Evolutionary conservation across 495 filamentous ascomycete species (phyloP).

Genomic region (Haplographium delicatum): DNA sequence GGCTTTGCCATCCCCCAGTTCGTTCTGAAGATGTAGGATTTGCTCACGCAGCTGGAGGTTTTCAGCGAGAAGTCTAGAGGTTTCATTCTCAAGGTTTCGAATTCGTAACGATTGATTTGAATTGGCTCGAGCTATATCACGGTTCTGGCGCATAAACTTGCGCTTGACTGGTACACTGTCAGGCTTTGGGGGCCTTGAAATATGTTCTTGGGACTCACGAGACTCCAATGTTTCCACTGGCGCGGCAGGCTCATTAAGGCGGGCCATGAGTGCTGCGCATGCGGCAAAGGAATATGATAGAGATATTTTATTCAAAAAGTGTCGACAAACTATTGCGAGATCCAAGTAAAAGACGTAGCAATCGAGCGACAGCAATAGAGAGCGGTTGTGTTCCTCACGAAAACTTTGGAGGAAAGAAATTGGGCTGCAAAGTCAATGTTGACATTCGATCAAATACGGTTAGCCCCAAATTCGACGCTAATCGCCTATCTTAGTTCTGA

Average conservation of each 20-base stretch:
- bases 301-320: background rate
- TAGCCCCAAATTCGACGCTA: background rate
- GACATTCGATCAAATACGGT: conserved; percentile 8
- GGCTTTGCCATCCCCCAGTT: conserved; percentile 46
- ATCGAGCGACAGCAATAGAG: background rate
- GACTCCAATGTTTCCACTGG: conserved; percentile 71
- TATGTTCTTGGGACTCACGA: conserved; percentile 49
- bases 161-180: conserved; percentile 59
- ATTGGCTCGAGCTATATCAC: conserved; percentile 87
- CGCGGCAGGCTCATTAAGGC: conserved; percentile 77
- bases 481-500: background rate
- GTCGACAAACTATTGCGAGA: too few species aligned
- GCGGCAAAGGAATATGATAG: conserved; percentile 11
- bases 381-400: background rate
- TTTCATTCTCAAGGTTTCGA: conserved; percentile 78
- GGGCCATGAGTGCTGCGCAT: conserved; percentile 58
- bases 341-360: background rate
- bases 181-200: conserved; percentile 6
- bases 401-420: background rate
- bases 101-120: conserved; percentile 88
- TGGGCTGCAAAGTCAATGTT: conserved; percentile 6
- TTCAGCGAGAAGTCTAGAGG: conserved; percentile 74
- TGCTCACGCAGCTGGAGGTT: conserved; percentile 81
- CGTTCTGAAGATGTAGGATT: conserved; percentile 66
- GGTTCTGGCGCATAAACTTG: conserved; percentile 86